Evolutionary conservation across 192 early-diverging fungal species (phyloP).

Genomic region (Cetraspora pellucida): DNA sequence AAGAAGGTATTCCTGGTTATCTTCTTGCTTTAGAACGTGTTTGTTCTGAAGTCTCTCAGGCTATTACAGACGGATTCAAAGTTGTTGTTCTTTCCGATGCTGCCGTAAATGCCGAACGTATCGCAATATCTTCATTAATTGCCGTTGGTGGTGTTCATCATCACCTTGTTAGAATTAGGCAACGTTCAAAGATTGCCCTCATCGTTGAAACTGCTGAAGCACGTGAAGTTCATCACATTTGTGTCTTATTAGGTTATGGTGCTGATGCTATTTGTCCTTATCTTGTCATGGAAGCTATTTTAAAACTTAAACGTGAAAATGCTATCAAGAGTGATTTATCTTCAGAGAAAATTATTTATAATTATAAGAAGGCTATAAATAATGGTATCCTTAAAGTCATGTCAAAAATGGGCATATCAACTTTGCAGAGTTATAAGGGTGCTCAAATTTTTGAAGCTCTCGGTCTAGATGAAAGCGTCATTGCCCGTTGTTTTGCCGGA

Average conservation of each 20-base stretch:
- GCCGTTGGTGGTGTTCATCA: slow-evolving; percentile 93
- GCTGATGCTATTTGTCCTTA: slow-evolving; percentile 95
- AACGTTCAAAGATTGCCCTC: slow-evolving; percentile 85
- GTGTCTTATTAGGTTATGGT: slow-evolving; percentile 93
- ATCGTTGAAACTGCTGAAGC: slow-evolving; percentile 92
- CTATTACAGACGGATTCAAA: slow-evolving; percentile 80
- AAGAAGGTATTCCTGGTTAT: slow-evolving; percentile 81
- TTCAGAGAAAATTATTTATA: slow-evolving; percentile 71
- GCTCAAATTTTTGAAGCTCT: slow-evolving; percentile 99
- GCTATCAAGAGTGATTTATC: slow-evolving; percentile 65
- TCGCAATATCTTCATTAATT: slow-evolving; percentile 84
- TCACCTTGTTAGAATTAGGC: slow-evolving; percentile 85
- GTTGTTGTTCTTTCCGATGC: slow-evolving; percentile 86
- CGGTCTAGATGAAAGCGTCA: slow-evolving; percentile 85
- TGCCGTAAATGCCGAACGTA: slow-evolving; percentile 61
- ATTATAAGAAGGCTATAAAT: slow-evolving; percentile 85
- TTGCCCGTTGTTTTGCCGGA: slow-evolving; percentile 90
- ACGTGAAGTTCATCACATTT: slow-evolving; percentile 94
- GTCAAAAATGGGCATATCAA: slow-evolving; percentile 99
- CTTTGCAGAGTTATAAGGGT: slow-evolving; percentile 96
- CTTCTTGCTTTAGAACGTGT: slow-evolving; percentile 80
- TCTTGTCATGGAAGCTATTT: slow-evolving; percentile 85
- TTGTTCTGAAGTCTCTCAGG: slow-evolving; percentile 78
- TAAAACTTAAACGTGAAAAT: slow-evolving; percentile 85
- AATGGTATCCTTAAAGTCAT: slow-evolving; percentile 98